phyloP scores from a whole-genome alignment of 345 rosid genomes.

The Lepidium africanum region DNA sequence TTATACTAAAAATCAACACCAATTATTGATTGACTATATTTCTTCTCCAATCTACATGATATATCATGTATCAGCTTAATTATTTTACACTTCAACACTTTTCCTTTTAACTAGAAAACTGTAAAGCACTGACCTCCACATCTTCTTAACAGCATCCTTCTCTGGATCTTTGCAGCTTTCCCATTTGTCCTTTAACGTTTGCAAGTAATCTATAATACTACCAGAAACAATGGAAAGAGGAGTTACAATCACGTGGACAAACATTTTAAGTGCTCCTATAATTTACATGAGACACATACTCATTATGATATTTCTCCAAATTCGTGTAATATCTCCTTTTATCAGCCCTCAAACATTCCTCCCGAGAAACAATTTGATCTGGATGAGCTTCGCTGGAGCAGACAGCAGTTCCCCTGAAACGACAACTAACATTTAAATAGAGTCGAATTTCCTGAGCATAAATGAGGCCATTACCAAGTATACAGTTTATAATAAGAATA shows the following conservation, averaged over 20 bases:
- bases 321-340: constrained; percentile 51
- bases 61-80: not conserved
- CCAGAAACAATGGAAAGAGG: constrained; percentile 32
- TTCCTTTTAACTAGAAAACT: not conserved
- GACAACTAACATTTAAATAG: constrained; percentile 31
- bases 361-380: constrained; percentile 55
- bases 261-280: not conserved
- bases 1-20: not conserved
- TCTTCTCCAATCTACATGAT: not conserved
- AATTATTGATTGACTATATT: not conserved
- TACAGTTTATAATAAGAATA: not conserved
- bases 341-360: constrained; percentile 40
- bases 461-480: not conserved
- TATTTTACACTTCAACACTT: not conserved
- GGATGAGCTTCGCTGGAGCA: constrained; percentile 79
- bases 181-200: constrained; percentile 67
- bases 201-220: constrained; percentile 71
- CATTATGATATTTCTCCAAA: constrained; percentile 65
- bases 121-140: constrained; percentile 53
- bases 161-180: constrained; percentile 67
- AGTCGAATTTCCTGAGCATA: constrained; percentile 15
- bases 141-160: constrained; percentile 43
- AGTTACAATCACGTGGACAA: constrained; percentile 9
- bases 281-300: constrained; percentile 44
- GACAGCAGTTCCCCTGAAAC: constrained; percentile 73